Evolutionary conservation across 768 basidiomycete species (phyloP).

Genomic region (Calocera cornea): DNA sequence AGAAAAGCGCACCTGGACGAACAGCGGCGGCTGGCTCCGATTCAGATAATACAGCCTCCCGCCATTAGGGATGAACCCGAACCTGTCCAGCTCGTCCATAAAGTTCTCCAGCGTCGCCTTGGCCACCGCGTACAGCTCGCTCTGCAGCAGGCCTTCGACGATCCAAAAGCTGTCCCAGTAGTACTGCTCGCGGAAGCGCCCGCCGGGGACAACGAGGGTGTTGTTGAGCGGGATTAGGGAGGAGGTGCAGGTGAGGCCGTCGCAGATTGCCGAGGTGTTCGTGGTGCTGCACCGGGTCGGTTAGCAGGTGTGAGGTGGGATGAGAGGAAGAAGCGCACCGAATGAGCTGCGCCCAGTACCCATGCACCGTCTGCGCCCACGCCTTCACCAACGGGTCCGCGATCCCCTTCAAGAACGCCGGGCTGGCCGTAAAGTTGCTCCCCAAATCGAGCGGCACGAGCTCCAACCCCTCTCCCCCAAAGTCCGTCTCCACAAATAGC

Average conservation of each 20-base stretch:
- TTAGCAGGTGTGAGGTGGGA: not conserved
- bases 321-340: slow-evolving; percentile 22
- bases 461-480: slow-evolving; percentile 66
- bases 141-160: slow-evolving; percentile 69
- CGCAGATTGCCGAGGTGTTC: slow-evolving; percentile 54
- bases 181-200: slow-evolving; percentile 71
- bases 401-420: slow-evolving; percentile 58
- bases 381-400: slow-evolving; percentile 55
- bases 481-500: not conserved
- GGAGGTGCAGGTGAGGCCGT: slow-evolving; percentile 54
- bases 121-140: slow-evolving; percentile 55
- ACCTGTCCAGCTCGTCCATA: slow-evolving; percentile 75
- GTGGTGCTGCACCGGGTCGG: slow-evolving; percentile 29
- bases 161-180: slow-evolving; percentile 77
- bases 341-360: slow-evolving; percentile 72
- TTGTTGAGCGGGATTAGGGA: slow-evolving; percentile 81
- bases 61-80: slow-evolving; percentile 92
- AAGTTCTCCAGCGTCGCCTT: slow-evolving; percentile 80
- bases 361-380: slow-evolving; percentile 67
- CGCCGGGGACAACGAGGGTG: slow-evolving; percentile 81
- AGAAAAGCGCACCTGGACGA: slow-evolving; percentile 46
- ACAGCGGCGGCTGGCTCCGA: slow-evolving; percentile 85
- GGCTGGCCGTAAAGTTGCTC: slow-evolving; percentile 47
- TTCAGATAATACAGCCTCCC: slow-evolving; percentile 85
- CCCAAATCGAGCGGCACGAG: slow-evolving; percentile 48